Conservation (phyloP, 139 green algal genomes). For the Pleodorina starrii region DNA sequence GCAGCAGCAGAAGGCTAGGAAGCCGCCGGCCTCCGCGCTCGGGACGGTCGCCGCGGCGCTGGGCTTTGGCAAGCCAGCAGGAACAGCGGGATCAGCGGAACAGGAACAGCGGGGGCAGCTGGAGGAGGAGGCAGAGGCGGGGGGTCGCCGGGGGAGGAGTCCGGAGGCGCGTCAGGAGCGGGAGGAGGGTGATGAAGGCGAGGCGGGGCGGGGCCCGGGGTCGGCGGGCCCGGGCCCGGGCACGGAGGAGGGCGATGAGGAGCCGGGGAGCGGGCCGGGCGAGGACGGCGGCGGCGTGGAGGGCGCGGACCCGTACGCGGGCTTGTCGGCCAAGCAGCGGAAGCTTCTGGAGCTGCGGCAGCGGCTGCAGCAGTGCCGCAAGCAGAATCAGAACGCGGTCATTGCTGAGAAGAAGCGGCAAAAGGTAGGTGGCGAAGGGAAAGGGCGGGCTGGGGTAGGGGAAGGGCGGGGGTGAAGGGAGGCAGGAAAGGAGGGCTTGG, state of each 20-base stretch:
- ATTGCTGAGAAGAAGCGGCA: constrained; percentile 87
- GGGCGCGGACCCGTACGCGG: constrained; percentile 70
- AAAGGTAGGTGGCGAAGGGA: constrained; percentile 66
- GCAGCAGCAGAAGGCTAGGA: background rate
- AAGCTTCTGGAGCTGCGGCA: constrained; percentile 89
- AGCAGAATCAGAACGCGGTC: constrained; percentile 92
- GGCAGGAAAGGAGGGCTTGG: too few relatives aligned
- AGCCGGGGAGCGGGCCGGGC: background rate
- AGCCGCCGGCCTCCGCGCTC: background rate
- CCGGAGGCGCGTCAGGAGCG: too few relatives aligned
- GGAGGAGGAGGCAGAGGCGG: background rate
- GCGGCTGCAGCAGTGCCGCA: constrained; percentile 86
- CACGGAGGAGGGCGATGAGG: constrained; percentile 44
- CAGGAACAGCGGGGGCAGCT: background rate
- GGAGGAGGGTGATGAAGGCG: background rate
- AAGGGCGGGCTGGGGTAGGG: too few relatives aligned
- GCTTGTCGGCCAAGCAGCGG: constrained; percentile 82
- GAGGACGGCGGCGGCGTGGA: constrained; percentile 16
- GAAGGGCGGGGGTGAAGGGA: too few relatives aligned
- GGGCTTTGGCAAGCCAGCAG: constrained; percentile 32
- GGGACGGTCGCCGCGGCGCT: background rate
- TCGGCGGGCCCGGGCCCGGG: constrained; percentile 3
- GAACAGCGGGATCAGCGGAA: background rate
- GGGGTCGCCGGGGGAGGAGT: too few relatives aligned
- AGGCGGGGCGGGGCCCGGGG: background rate